Evolutionary conservation across 2,329 filamentous ascomycete genomes (phyloP).

Genomic region (Claviceps pazoutovae): DNA sequence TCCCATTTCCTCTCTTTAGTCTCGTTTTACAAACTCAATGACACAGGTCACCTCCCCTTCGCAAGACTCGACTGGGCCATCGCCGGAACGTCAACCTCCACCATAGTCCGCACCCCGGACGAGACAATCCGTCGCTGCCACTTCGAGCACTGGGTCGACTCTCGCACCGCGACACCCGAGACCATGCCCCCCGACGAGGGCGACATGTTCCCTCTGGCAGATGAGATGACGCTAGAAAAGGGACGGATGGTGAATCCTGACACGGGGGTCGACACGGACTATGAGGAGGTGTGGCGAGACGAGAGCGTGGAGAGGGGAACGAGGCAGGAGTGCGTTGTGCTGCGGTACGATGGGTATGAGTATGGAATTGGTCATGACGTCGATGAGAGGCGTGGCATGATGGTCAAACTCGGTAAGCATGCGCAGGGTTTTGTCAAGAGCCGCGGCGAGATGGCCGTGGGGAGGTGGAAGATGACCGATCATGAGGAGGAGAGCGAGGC

Average conservation of each 20-base stretch:
- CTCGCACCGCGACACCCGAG: conserved; percentile 26
- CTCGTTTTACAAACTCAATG: background rate
- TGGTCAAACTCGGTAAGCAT: conserved; percentile 38
- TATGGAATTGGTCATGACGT: conserved; percentile 9
- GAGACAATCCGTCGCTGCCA: conserved; percentile 20
- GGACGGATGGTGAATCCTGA: conserved; percentile 46
- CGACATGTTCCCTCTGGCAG: conserved; percentile 33
- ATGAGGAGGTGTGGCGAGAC: conserved; percentile 56
- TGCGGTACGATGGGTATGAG: conserved; percentile 24
- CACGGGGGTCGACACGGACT: conserved; percentile 34
- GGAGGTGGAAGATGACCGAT: conserved; percentile 36
- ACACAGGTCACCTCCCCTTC: background rate
- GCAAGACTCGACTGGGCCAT: conserved; percentile 49
- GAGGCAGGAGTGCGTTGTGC: conserved; percentile 22
- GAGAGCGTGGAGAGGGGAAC: conserved; percentile 13
- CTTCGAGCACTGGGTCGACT: conserved; percentile 50
- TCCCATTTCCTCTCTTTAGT: background rate
- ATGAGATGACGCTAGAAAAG: conserved; percentile 36
- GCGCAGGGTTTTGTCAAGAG: conserved; percentile 42
- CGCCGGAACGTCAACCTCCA: conserved; percentile 37
- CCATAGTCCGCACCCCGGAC: conserved; percentile 12
- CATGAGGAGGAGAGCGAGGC: background rate
- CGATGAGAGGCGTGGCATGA: conserved; percentile 26
- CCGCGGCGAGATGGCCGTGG: conserved; percentile 28
- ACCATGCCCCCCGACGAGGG: conserved; percentile 34